Evolutionary conservation across 78 protist genomes (phyloP).

Genomic region (Salpingoeca rosetta): DNA sequence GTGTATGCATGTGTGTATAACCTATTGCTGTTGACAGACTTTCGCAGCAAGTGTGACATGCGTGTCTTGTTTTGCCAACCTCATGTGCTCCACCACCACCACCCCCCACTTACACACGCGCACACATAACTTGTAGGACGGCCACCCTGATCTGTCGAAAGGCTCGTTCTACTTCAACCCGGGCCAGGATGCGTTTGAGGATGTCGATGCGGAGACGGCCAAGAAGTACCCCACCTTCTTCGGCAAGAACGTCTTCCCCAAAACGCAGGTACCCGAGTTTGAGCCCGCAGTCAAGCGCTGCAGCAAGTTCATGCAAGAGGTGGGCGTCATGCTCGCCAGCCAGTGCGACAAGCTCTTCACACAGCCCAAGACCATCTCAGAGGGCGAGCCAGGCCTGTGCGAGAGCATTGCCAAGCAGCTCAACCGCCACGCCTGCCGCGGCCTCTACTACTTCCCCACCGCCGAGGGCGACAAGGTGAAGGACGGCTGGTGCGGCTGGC

Average conservation of each 20-base stretch:
- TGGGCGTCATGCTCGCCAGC: slow-evolving; percentile 4
- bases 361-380: background rate
- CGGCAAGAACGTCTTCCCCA: slow-evolving; percentile 18
- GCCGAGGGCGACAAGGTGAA: background rate
- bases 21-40: too few species aligned
- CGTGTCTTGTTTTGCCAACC: too few species aligned
- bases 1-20: too few species aligned
- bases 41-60: too few species aligned
- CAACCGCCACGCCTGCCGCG: slow-evolving; percentile 25
- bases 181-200: background rate
- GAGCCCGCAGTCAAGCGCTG: slow-evolving; percentile 15
- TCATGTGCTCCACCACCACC: too few species aligned
- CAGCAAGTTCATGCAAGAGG: slow-evolving; percentile 6
- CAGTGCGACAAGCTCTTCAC: slow-evolving; percentile 25
- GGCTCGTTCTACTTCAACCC: slow-evolving; percentile 36
- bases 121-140: too few species aligned
- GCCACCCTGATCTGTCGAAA: slow-evolving; percentile 14
- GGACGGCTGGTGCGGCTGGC: slow-evolving; percentile 42
- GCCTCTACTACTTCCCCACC: slow-evolving; percentile 30
- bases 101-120: too few species aligned
- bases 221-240: slow-evolving; percentile 22
- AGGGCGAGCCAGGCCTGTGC: background rate
- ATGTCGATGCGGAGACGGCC: slow-evolving; percentile 10
- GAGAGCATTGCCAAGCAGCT: background rate
- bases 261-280: slow-evolving; percentile 4